A percentile compares a stretch with the other conserved stretches of the same genome.
phyloP scores from a whole-genome alignment of 306 rosid species.

The Citrullus amarus region DNA sequence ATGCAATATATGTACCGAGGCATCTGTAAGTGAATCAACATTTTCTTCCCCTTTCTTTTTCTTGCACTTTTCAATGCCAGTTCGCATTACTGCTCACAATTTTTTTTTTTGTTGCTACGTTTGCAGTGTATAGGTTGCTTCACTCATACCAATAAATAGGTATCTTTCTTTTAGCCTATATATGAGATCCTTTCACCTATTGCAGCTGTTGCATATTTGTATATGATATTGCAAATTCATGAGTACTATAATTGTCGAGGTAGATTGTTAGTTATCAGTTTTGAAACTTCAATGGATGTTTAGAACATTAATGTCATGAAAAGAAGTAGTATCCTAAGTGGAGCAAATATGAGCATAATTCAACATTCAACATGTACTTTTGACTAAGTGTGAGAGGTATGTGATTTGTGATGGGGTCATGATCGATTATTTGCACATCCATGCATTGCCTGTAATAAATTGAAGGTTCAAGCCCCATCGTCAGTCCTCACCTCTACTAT shows the following conservation, averaged over 20 bases:
- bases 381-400: neutral
- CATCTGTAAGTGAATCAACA: neutral
- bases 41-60: neutral
- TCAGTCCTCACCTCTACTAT: neutral
- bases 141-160: neutral
- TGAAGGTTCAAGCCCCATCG: neutral
- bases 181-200: neutral
- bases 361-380: too few species aligned
- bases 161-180: conserved; percentile 3
- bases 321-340: neutral
- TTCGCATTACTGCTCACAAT: neutral
- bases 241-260: neutral
- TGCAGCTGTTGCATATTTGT: neutral
- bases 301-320: neutral
- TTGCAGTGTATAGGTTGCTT: neutral
- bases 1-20: neutral
- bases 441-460: neutral
- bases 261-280: neutral
- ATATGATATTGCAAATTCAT: neutral
- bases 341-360: too few species aligned
- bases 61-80: neutral
- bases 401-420: neutral
- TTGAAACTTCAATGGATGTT: neutral
- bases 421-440: neutral
- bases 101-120: neutral